phyloP scores from a whole-genome alignment of 73 alveolate species.

The Paramecium sonneborni region DNA sequence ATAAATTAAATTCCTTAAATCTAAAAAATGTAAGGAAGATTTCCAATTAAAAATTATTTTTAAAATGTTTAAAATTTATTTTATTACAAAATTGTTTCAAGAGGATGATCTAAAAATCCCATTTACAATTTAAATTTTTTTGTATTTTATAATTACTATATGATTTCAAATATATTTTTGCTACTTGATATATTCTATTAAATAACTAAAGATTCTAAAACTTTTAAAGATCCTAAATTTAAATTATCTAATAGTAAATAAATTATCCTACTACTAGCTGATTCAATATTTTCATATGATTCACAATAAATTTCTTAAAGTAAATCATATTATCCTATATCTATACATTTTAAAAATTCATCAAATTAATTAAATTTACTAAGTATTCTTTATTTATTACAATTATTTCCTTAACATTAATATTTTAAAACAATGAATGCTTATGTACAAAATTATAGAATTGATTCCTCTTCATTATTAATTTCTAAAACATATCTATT shows the following conservation, averaged over 20 bases:
- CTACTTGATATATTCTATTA: background rate
- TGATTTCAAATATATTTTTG: background rate
- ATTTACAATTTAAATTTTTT: background rate
- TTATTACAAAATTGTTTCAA: background rate
- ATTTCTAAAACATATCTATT: background rate
- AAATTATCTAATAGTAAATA: background rate
- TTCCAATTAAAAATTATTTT: background rate
- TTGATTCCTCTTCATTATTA: background rate
- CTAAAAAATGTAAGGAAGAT: background rate
- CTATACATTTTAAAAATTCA: background rate
- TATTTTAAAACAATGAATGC: background rate
- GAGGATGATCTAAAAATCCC: background rate
- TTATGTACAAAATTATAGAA: background rate
- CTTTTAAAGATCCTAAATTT: background rate
- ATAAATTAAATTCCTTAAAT: background rate
- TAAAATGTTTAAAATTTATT: background rate
- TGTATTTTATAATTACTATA: background rate
- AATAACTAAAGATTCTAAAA: background rate
- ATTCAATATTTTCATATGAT: background rate
- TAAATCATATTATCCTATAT: conserved; percentile 25
- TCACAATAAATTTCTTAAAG: background rate
- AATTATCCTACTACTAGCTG: background rate
- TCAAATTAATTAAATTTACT: background rate
- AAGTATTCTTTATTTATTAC: background rate
- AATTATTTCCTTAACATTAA: background rate